Percentiles rank a stretch among this genome's conserved stretches.
Evolutionary conservation across 2,329 filamentous ascomycete species (phyloP).

Genomic region (Elsinoe necatrix): DNA sequence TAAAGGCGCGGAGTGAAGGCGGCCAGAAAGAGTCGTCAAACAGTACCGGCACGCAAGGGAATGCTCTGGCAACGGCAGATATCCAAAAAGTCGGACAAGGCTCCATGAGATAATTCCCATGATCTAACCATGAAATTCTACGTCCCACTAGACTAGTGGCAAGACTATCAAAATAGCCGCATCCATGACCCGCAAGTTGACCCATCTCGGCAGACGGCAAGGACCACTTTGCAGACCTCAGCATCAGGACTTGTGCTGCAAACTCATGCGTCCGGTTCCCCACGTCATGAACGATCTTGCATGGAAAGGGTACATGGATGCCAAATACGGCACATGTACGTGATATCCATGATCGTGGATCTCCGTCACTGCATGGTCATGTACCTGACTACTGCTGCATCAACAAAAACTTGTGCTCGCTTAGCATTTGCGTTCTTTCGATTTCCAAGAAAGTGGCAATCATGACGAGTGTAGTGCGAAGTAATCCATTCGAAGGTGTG

Average conservation of each 20-base stretch:
- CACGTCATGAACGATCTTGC: not conserved
- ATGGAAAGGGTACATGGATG: not conserved
- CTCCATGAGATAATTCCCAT: not conserved
- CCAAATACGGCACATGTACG: not conserved
- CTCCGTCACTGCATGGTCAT: not conserved
- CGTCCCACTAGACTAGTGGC: not conserved
- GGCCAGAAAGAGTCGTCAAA: too few relatives aligned
- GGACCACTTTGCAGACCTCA: not conserved
- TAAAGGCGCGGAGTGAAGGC: too few relatives aligned
- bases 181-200: not conserved
- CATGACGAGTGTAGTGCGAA: not conserved
- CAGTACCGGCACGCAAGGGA: too few relatives aligned
- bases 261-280: not conserved
- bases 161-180: not conserved
- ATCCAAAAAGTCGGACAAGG: too few relatives aligned
- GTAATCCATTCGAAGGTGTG: not conserved
- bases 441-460: constrained; percentile 1
- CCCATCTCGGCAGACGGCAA: not conserved
- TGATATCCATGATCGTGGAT: not conserved
- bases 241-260: not conserved
- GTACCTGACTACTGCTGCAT: not conserved
- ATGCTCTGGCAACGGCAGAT: too few relatives aligned
- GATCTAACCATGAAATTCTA: not conserved
- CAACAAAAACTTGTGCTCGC: not conserved
- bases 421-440: not conserved